phyloP scores from a whole-genome alignment of 179 eudicot genomes.

The Dionaea muscipula region DNA sequence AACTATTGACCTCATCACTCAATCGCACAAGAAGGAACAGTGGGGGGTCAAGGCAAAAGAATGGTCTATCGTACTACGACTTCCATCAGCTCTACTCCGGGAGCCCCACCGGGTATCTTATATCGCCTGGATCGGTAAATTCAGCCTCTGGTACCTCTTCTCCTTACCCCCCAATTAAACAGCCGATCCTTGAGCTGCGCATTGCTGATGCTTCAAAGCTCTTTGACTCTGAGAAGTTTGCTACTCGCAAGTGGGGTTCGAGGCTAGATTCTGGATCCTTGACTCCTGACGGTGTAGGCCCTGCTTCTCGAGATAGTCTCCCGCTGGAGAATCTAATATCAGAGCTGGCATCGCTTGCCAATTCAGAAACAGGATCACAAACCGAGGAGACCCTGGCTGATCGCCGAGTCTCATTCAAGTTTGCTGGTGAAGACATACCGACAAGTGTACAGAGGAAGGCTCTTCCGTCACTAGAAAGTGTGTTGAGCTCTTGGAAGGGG shows the following conservation, averaged over 20 bases:
- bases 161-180: slow-evolving; percentile 26
- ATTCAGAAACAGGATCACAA: slow-evolving; percentile 22
- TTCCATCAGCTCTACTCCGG: slow-evolving; percentile 22
- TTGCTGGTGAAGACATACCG: slow-evolving; percentile 20
- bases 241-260: slow-evolving; percentile 33
- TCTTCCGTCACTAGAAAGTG: neutral
- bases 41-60: slow-evolving; percentile 26
- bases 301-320: slow-evolving; percentile 17
- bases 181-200: slow-evolving; percentile 30
- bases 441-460: slow-evolving; percentile 15
- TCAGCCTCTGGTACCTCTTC: slow-evolving; percentile 41
- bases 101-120: slow-evolving; percentile 21
- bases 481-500: neutral
- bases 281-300: slow-evolving; percentile 54
- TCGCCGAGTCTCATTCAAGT: slow-evolving; percentile 34
- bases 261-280: slow-evolving; percentile 59
- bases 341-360: slow-evolving; percentile 23
- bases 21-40: slow-evolving; percentile 29
- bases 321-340: slow-evolving; percentile 21
- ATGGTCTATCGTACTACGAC: slow-evolving; percentile 32
- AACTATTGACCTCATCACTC: slow-evolving; percentile 36
- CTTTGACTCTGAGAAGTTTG: slow-evolving; percentile 29
- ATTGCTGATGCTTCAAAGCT: slow-evolving; percentile 42
- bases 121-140: slow-evolving; percentile 41
- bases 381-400: slow-evolving; percentile 21